Evolutionary conservation across 1,284 basidiomycete genomes (phyloP).

Genomic region (Cutaneotrichosporon curvatum): DNA sequence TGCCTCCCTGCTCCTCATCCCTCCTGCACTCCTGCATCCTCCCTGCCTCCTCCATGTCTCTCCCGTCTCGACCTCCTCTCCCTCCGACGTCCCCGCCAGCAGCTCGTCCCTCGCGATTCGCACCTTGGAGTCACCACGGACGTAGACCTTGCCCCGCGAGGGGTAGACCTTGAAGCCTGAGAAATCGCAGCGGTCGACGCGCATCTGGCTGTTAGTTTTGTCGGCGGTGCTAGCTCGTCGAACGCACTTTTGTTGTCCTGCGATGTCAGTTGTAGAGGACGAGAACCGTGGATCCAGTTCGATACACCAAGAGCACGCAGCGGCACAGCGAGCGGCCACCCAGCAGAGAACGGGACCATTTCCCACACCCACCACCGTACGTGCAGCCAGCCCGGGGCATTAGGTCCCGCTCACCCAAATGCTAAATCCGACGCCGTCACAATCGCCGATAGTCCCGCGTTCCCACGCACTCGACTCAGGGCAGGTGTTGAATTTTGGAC

Average conservation of each 20-base stretch:
- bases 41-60: neutral
- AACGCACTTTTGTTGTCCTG: neutral
- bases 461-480: too few species aligned
- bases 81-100: neutral
- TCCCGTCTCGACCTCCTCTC: neutral
- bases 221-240: neutral
- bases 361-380: too few species aligned
- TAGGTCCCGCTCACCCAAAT: too few species aligned
- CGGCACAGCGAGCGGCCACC: neutral
- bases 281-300: neutral
- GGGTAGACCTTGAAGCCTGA: conserved; percentile 96
- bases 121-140: conserved; percentile 93
- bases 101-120: conserved; percentile 24
- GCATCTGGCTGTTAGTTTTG: conserved; percentile 51
- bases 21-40: neutral
- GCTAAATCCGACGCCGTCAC: too few species aligned
- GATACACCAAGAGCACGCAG: neutral
- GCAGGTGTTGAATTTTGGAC: too few species aligned
- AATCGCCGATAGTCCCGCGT: too few species aligned
- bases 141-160: conserved; percentile 88
- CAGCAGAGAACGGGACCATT: neutral
- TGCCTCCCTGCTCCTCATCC: too few species aligned
- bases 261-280: neutral
- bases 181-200: conserved; percentile 95
- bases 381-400: too few species aligned